Base-by-base conservation (phyloP, 2,329 filamentous ascomycete genomes). In the Beauveria brongniartii region DNA sequence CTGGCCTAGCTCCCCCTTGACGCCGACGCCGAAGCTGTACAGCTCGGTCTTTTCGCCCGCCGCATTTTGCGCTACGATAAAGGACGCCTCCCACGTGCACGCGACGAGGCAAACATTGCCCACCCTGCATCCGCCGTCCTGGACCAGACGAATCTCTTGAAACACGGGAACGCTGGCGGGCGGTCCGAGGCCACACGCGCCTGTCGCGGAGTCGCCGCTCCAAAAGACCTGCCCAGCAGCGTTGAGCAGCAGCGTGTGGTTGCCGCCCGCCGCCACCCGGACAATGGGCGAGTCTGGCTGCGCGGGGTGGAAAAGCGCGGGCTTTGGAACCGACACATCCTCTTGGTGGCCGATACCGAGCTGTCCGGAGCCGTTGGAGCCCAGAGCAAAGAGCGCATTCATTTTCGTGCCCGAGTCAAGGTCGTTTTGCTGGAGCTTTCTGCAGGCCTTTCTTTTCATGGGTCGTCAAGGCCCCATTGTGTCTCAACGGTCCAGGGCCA, bases 221-320 rank as follows among this genome's bases (percentile, higher is more conserved):
- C 83, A 86, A 68, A 84, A 89, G 0, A 92, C 75, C 1, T 75
- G 66, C 0, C 87, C 87, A 28, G 77, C 70, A 4, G 77, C 69
- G n/a, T 82, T 83, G 12, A 92, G 77, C 10, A 96, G 71, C 4
- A 97, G 75, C 0, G 91, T 95, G 72, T 97, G 93, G 69, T 97
- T 97, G 1, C 92, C 92, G 4, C 93, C 93, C 8, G 90, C 79
- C 22, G 76, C 75, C 10, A 81, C 71, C 47, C 71, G 72, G 56
- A 69, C 66, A 60, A 80, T 70, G 28, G 71, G 68, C 16, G 75
- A 70, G 30, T 68, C 66, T 41, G 74, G 70, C 55, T 70, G 68
- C 16, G 72, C 70, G 2, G 76, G 72, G 6, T 76, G 69, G 71
- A 90, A 88, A n/a, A 81, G 67, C 64, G 84, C 85, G 64, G 75